Base-by-base conservation (phyloP, 805 yeast species). In the Candida ovalis region DNA sequence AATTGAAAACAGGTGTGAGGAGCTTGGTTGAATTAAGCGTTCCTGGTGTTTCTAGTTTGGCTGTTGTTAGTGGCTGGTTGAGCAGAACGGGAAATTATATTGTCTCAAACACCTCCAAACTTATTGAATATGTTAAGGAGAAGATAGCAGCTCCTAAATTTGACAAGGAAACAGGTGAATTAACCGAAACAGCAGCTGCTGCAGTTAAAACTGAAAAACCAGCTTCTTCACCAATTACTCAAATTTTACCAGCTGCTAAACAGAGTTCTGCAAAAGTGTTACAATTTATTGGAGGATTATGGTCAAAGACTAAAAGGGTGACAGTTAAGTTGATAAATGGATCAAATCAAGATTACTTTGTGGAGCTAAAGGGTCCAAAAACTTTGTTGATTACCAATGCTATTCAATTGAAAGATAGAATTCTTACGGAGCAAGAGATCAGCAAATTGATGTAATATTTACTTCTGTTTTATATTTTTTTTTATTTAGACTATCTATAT, bases 331-430 rank as follows among this genome's bases (percentile, higher is more conserved):
- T 59, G 10, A 30, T 48, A 6, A 48, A 49, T 13, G 63, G 67
- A 5, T 53, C 62, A 1, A 46, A 40, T 30, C 54, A 57, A 33
- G 59, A 59, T 22, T 48, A 55, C 41, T 54, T 64, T 51, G 44
- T 67, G 18, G 61, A 59, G 32, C 45, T 67, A 13, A 53, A 52
- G 12, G 71, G 71, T 9, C 71, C 71, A 12, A 60, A 57, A 36
- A 65, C 64, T 1, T 24, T 67, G n/a, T 47, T 67, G 41, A 35
- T 67, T 4, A 56, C 61, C 18, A 62, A 66, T 42, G 53, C 58
- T n/a, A 48, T 63, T 24, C 58, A 56, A 19, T 44, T 59, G n/a
- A 54, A 59, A 39, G 57, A 57, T 40, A 54, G 48, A 12, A 40
- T 58, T 13, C 42, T 66, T 46, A 57, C 60, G 18, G 54, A 57